Evolutionary conservation across 495 filamentous ascomycete species (phyloP), one percentile per base, ranked within the genome.

Genomic region (Penicillium crystallinum): DNA sequence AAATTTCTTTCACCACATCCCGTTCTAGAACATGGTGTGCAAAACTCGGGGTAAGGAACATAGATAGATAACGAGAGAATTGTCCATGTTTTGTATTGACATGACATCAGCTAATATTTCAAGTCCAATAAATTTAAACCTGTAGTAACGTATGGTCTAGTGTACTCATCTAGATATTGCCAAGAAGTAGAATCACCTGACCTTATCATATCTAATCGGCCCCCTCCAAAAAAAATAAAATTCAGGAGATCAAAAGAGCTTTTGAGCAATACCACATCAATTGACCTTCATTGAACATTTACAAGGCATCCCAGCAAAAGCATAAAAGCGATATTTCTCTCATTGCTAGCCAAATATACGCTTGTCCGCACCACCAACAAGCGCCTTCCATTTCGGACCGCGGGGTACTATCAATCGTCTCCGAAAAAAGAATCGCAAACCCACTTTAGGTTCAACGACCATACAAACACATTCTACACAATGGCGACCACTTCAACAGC

Each of bases 401-500:
- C 51, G 56, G 56, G 56, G 56, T 40, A 38, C 22, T 22, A 54
- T 49, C 47, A 46, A 31, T 29, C 25, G 25, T 27, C n/a, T 22
- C n/a, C 21, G 5, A 27, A 51, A 35, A n/a, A 33, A n/a, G n/a
- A 27, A 30, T 43, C 23, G 19, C 47, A 46, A 59, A 50, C 23
- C 34, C 12, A 23, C 44, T 12, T 27, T 15, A 47, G 17, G 19
- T 12, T 11, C 35, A 48, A 52, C 22, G 25, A 46, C n/a, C 38
- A 39, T 27, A 47, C 37, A 45, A 33, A 52, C 44, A 55, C 31
- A 44, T 14, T 21, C 29, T 46, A 12, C 54, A 63, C 40, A 58
- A 71, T 70, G 66, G 42, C 55, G 23, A 41, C 58, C 46, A 56
- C 59, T 55, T 56, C 56, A 45, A 41, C 59, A 40, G 31, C 45